phyloP scores from a whole-genome alignment of 2,329 filamentous ascomycete species.

The Aspergillus pseudonomiae region DNA sequence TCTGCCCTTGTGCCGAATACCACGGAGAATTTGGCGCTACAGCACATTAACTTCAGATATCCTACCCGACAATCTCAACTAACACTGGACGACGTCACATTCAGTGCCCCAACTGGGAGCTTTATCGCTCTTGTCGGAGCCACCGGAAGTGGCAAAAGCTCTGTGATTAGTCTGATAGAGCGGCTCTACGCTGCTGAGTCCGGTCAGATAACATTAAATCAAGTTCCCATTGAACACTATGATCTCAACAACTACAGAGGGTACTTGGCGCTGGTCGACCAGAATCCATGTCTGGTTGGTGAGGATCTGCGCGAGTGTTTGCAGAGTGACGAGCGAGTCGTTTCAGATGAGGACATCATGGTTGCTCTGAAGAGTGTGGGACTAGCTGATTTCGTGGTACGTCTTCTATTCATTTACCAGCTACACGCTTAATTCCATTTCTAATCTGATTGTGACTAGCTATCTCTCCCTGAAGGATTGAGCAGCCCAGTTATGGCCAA shows the following conservation, averaged over 20 bases:
- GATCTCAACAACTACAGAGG: neutral
- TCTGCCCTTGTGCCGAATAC: neutral
- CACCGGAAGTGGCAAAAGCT: neutral
- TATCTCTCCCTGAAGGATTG: neutral
- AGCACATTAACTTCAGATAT: neutral
- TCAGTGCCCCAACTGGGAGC: neutral
- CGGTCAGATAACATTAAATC: neutral
- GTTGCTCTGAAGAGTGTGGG: neutral
- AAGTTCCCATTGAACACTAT: neutral
- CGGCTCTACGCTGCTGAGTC: neutral
- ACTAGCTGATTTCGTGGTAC: neutral
- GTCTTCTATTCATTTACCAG: neutral
- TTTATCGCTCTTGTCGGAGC: neutral
- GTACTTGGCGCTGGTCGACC: neutral
- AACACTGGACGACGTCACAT: neutral
- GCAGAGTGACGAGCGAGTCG: neutral
- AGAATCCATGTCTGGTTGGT: neutral
- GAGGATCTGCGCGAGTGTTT: neutral
- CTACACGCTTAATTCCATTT: neutral
- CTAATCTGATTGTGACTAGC: neutral
- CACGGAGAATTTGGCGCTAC: neutral
- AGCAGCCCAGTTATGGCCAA: neutral
- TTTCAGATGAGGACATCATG: neutral
- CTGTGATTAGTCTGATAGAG: neutral
- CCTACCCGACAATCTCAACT: neutral